Percentiles rank a stretch among this genome's conserved stretches.
These are phyloP conservation scores for Dendryphion nanum DNA, from an alignment of 2,329 filamentous ascomycete genomes.

Conservation along the genomic window DNA sequence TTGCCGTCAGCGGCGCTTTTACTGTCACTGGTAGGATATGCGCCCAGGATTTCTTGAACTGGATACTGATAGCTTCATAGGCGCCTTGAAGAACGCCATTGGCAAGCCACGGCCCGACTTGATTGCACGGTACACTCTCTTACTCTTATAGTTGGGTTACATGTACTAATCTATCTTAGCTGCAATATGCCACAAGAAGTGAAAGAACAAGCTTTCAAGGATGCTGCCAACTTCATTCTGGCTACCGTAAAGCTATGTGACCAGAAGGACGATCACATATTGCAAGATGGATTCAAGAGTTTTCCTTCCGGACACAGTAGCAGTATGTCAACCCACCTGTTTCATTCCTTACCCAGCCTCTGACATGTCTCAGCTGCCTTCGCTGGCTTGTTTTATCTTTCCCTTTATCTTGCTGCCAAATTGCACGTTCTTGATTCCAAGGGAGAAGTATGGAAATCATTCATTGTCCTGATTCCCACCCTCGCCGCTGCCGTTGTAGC, in stretches of 20 bases:
- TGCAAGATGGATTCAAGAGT: constrained; percentile 60
- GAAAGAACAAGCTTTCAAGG: constrained; percentile 13
- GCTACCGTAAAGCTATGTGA: constrained; percentile 48
- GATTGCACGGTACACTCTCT: constrained; percentile 50
- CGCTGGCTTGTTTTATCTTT: constrained; percentile 59
- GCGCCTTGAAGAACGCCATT: constrained; percentile 57
- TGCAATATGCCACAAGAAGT: too few species aligned
- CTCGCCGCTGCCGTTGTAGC: constrained; percentile 56
- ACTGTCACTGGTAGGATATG: constrained; percentile 50
- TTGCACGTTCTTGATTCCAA: constrained; percentile 59
- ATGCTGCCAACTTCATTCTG: constrained; percentile 28
- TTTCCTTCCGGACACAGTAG: constrained; percentile 59
- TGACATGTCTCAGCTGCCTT: constrained; percentile 49
- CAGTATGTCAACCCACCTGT: constrained; percentile 37
- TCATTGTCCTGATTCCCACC: constrained; percentile 54
- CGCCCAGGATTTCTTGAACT: constrained; percentile 3
- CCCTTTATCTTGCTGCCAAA: constrained; percentile 59
- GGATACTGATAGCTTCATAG: constrained; percentile 13
- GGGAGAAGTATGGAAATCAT: constrained; percentile 60
- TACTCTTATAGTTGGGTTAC: too few species aligned
- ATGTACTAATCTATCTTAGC: too few species aligned
- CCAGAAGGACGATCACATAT: constrained; percentile 47
- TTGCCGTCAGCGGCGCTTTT: constrained; percentile 56
- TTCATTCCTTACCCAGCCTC: constrained; percentile 1
- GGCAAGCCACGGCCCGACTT: constrained; percentile 61